These are phyloP conservation scores for Backusella tarrabulga DNA, from an alignment of 192 early-diverging fungal species.

Conservation along the genomic window DNA sequence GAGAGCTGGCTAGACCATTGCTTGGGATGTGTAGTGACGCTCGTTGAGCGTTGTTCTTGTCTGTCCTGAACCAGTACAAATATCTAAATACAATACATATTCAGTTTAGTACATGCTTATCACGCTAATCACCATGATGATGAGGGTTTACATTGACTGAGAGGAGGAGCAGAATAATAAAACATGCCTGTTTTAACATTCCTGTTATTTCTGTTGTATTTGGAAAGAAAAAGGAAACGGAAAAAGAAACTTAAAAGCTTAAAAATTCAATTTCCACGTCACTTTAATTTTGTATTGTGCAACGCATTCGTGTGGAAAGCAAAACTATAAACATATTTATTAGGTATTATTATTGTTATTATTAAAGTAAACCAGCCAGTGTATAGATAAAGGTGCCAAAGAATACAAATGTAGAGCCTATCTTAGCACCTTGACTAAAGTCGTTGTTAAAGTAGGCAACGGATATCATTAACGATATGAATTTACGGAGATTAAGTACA, in stretches of 20 bases:
- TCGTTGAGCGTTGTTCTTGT: neutral
- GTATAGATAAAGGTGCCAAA: slow-evolving; percentile 74
- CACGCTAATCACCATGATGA: neutral
- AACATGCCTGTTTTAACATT: neutral
- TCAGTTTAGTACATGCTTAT: neutral
- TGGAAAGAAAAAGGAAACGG: neutral
- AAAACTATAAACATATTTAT: neutral
- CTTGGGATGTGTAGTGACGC: neutral
- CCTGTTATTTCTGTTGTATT: neutral
- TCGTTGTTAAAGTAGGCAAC: slow-evolving; percentile 77
- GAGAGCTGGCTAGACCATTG: neutral
- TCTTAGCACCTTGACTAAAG: slow-evolving; percentile 58
- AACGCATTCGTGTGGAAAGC: neutral
- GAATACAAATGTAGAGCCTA: slow-evolving; percentile 76
- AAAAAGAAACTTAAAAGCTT: no score
- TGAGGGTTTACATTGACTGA: neutral
- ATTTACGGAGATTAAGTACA: slow-evolving; percentile 83
- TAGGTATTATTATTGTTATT: neutral
- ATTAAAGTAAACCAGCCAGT: slow-evolving; percentile 10
- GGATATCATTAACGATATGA: slow-evolving; percentile 77
- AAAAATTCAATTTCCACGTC: neutral
- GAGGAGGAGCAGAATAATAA: neutral
- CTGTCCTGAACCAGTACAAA: slow-evolving; percentile 1
- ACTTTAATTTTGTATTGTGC: neutral
- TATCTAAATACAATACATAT: neutral